Evolutionary conservation across 371 early-diverging fungal genomes (phyloP).

Genomic region (Sporodiniella umbellata): DNA sequence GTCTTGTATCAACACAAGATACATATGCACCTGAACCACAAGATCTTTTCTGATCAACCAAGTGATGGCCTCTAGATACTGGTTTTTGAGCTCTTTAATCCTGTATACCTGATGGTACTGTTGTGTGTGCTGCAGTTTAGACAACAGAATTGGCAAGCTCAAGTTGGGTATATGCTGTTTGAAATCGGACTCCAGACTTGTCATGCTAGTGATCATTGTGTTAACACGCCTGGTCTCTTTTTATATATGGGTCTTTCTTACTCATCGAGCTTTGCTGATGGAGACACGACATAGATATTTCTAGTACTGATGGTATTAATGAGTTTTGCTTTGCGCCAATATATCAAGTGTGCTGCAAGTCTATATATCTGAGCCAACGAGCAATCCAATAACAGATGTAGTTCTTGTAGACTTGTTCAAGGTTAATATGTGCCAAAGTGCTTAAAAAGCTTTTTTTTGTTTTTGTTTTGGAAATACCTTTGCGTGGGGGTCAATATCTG

Average conservation of each 20-base stretch:
- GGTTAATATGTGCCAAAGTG: too few species aligned
- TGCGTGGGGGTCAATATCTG: slow-evolving; percentile 88
- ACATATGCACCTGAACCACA: slow-evolving; percentile 83
- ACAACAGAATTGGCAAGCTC: slow-evolving; percentile 67
- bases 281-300: slow-evolving; percentile 80
- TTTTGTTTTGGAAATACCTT: too few species aligned
- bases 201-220: slow-evolving; percentile 28
- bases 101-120: slow-evolving; percentile 66
- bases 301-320: slow-evolving; percentile 77
- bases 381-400: slow-evolving; percentile 81
- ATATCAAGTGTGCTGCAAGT: slow-evolving; percentile 85
- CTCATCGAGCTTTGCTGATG: slow-evolving; percentile 60
- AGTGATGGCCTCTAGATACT: slow-evolving; percentile 80
- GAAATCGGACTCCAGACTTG: slow-evolving; percentile 59
- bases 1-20: slow-evolving; percentile 55
- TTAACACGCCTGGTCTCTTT: not conserved
- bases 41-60: slow-evolving; percentile 76
- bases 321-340: slow-evolving; percentile 87
- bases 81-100: slow-evolving; percentile 59
- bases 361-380: slow-evolving; percentile 88
- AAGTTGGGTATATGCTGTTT: slow-evolving; percentile 60
- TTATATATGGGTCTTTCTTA: slow-evolving; percentile 23
- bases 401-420: slow-evolving; percentile 64
- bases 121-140: slow-evolving; percentile 71
- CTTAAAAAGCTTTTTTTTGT: not conserved